Conservation (phyloP, 139 green algal species). For the Chlorella sp. region DNA sequence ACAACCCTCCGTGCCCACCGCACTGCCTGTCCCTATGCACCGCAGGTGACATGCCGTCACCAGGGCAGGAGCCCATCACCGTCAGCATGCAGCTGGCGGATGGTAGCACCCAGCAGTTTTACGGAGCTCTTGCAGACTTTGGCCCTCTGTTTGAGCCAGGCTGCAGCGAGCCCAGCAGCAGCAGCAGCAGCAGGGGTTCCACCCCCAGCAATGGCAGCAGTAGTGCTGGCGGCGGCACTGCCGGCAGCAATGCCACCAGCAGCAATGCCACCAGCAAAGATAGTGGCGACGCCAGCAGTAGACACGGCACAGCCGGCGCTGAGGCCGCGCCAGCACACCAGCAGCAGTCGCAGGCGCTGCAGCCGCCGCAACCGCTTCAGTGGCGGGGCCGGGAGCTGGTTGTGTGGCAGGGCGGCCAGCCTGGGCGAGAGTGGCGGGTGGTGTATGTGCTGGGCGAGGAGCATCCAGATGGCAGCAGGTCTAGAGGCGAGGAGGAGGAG, state of each 20-base stretch:
- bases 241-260: no score
- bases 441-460: background rate
- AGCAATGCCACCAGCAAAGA: no score
- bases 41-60: no score
- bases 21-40: no score
- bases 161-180: background rate
- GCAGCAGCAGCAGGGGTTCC: background rate
- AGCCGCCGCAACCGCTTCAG: background rate
- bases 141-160: conserved; percentile 10
- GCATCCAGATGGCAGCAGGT: no score
- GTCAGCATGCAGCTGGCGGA: background rate
- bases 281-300: no score
- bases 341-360: background rate
- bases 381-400: background rate
- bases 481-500: background rate
- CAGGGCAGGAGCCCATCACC: background rate
- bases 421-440: background rate
- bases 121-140: conserved; percentile 20
- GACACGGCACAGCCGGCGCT: background rate
- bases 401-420: background rate
- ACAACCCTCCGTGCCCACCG: no score
- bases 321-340: background rate
- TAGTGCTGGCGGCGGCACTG: no score
- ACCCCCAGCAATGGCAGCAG: background rate
- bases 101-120: background rate